Evolutionary conservation across 768 basidiomycete species (phyloP).

Genomic region (Boletus pseudopeckii): DNA sequence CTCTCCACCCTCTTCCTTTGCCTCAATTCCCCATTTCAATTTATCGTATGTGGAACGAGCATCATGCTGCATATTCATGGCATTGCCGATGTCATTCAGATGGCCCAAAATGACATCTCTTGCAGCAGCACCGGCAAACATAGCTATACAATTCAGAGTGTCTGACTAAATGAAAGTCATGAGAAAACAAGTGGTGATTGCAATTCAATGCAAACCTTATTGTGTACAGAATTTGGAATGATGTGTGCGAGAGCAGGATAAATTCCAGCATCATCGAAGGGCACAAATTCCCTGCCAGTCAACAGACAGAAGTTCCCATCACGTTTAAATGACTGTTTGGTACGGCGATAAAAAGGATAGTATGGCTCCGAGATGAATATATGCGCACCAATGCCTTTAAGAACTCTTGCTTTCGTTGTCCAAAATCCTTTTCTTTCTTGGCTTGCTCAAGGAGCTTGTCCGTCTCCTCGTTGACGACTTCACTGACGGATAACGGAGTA

Average conservation of each 20-base stretch:
- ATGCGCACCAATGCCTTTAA: conserved; percentile 5
- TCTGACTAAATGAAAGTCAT: neutral
- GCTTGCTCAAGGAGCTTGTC: neutral
- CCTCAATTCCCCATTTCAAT: neutral
- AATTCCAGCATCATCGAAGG: neutral
- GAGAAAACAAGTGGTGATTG: neutral
- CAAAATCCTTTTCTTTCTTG: neutral
- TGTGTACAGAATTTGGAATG: neutral
- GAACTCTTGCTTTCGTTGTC: neutral
- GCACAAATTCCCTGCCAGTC: neutral
- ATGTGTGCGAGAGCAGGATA: neutral
- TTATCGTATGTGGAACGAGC: neutral
- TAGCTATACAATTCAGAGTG: neutral
- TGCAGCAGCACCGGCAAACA: neutral
- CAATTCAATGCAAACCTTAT: too few species aligned
- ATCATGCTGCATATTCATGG: neutral
- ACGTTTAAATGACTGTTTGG: conserved; percentile 1
- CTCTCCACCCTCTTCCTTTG: neutral
- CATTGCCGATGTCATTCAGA: neutral
- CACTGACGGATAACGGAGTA: neutral
- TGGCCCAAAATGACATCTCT: neutral
- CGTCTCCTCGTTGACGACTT: neutral
- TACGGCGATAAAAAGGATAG: neutral
- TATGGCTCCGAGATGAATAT: neutral
- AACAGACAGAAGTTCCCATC: conserved; percentile 1